These are phyloP conservation scores for Colletotrichum siamense DNA, from an alignment of 2,329 filamentous ascomycete genomes.

Conservation along the genomic window DNA sequence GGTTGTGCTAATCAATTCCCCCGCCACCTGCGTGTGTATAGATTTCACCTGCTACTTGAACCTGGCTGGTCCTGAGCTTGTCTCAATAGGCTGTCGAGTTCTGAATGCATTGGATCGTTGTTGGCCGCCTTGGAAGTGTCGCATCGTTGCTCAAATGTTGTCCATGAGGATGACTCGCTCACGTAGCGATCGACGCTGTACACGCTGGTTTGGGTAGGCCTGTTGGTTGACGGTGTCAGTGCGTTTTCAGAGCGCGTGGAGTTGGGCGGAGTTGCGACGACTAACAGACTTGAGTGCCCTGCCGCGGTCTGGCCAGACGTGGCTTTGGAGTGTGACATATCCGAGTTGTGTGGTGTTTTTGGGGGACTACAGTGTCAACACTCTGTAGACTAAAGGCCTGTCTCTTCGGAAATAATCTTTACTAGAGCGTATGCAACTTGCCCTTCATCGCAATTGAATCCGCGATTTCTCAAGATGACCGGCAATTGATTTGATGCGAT, in stretches of 20 bases:
- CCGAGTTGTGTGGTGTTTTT: background rate
- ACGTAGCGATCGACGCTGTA: slow-evolving; percentile 17
- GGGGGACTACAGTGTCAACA: background rate
- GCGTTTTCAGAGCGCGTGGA: background rate
- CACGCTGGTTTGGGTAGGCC: background rate
- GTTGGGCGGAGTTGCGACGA: background rate
- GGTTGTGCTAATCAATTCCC: background rate
- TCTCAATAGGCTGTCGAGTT: background rate
- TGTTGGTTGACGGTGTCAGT: background rate
- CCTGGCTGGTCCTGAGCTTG: background rate
- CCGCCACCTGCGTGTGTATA: rapidly evolving
- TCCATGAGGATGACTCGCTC: slow-evolving; percentile 8
- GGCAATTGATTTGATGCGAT: background rate
- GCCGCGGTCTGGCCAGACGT: background rate
- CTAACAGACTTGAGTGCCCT: background rate
- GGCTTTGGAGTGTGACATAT: background rate
- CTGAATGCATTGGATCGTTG: background rate
- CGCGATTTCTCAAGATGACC: background rate
- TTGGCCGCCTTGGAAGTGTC: background rate
- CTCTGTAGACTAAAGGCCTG: background rate
- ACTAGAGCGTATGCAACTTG: background rate
- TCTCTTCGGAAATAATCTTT: background rate
- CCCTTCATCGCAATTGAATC: background rate
- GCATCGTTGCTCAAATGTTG: background rate
- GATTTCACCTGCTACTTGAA: background rate